Conservation (phyloP, 179 eudicot genomes). For the Patellifolia procumbens region DNA sequence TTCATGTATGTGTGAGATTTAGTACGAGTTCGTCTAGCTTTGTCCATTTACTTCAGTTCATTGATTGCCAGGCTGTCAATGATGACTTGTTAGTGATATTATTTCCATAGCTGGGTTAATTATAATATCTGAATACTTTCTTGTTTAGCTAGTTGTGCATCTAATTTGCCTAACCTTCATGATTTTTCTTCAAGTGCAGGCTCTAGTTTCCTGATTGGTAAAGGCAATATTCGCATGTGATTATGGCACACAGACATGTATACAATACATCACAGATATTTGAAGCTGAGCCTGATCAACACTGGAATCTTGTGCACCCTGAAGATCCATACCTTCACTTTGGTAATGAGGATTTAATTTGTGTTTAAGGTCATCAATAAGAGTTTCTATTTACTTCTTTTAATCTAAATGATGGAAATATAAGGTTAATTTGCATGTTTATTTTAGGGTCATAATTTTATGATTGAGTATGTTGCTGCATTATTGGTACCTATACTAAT, state of each 20-base stretch:
- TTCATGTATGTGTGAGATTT: neutral
- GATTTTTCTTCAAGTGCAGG: constrained; percentile 37
- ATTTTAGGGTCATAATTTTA: neutral
- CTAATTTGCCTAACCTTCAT: constrained; percentile 6
- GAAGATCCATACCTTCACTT: constrained; percentile 61
- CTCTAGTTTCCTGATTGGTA: constrained; percentile 10
- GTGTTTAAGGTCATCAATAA: neutral
- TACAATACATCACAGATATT: constrained; percentile 54
- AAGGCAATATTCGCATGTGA: constrained; percentile 22
- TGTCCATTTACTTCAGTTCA: neutral
- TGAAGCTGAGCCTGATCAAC: constrained; percentile 68
- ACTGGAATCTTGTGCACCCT: constrained; percentile 60
- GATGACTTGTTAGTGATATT: neutral
- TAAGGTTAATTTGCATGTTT: neutral
- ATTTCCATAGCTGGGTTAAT: neutral
- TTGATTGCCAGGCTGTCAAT: constrained; percentile 1
- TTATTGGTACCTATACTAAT: neutral
- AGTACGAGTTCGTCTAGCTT: neutral
- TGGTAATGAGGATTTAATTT: constrained; percentile 43
- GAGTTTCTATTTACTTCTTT: neutral
- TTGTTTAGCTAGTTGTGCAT: neutral
- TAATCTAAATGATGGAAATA: neutral
- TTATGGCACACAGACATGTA: constrained; percentile 70
- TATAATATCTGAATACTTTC: neutral
- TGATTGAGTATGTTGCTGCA: neutral